Conservation (phyloP, 2,329 filamentous ascomycete species). For the Biscogniauxia marginata region DNA sequence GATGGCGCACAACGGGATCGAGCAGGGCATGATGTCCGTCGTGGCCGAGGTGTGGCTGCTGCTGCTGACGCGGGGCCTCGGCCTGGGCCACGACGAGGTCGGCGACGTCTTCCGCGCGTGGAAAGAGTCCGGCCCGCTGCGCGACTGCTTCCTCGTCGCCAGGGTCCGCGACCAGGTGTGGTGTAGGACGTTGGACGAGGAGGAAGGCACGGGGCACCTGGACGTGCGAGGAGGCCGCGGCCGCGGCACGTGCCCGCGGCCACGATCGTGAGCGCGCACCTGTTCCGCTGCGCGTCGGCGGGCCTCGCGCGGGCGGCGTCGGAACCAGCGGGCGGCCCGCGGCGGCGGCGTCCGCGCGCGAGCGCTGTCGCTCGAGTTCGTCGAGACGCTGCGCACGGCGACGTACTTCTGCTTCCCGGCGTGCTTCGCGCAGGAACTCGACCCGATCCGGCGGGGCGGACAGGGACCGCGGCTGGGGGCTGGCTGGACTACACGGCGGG, state of each 20-base stretch:
- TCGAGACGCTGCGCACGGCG: conserved; percentile 59
- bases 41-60: conserved; percentile 64
- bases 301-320: conserved; percentile 55
- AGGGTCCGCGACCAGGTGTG: conserved; percentile 71
- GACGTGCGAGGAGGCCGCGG: conserved; percentile 61
- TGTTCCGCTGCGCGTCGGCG: conserved; percentile 61
- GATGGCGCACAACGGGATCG: conserved; percentile 75
- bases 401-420: conserved; percentile 61
- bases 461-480: conserved; percentile 56
- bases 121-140: conserved; percentile 57
- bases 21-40: conserved; percentile 67
- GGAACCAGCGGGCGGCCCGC: conserved; percentile 51
- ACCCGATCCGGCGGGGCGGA: conserved; percentile 61
- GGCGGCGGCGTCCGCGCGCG: conserved; percentile 27
- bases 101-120: conserved; percentile 58
- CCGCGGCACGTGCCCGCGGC: conserved; percentile 62
- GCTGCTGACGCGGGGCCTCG: conserved; percentile 58
- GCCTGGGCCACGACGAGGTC: conserved; percentile 59
- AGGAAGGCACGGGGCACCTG: conserved; percentile 67
- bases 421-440: conserved; percentile 65
- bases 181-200: conserved; percentile 66
- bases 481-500: conserved; percentile 51
- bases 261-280: conserved; percentile 62
- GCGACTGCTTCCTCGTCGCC: conserved; percentile 58
- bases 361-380: conserved; percentile 37